Evolutionary conservation across 257 asterid genomes (phyloP).

Genomic region (Solanum bukasovii): DNA sequence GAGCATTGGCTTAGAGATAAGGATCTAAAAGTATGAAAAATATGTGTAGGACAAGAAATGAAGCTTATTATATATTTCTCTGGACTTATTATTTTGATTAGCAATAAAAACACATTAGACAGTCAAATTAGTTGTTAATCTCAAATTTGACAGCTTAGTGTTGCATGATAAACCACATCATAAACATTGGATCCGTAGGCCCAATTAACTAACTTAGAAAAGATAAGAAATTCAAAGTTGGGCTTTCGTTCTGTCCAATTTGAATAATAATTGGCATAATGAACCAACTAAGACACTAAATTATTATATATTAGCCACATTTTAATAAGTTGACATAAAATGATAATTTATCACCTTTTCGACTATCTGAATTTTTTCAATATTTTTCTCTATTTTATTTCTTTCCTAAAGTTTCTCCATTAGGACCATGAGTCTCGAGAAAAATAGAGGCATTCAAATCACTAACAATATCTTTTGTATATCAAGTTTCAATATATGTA

Average conservation of each 20-base stretch:
- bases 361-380: neutral
- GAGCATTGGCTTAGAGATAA: neutral
- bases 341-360: neutral
- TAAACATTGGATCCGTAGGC: neutral
- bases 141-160: neutral
- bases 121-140: neutral
- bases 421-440: neutral
- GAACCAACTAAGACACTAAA: too few relatives aligned
- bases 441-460: neutral
- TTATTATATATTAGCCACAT: neutral
- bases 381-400: neutral
- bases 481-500: neutral
- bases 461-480: neutral
- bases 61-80: neutral
- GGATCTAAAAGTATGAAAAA: neutral
- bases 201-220: neutral
- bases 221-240: neutral
- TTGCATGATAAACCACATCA: neutral
- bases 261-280: neutral
- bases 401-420: neutral
- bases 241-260: neutral
- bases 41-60: neutral
- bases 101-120: neutral
- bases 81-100: neutral
- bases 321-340: neutral